Base-by-base conservation (phyloP, 208 protist genomes). In the Acanthamoeba castellanii region DNA sequence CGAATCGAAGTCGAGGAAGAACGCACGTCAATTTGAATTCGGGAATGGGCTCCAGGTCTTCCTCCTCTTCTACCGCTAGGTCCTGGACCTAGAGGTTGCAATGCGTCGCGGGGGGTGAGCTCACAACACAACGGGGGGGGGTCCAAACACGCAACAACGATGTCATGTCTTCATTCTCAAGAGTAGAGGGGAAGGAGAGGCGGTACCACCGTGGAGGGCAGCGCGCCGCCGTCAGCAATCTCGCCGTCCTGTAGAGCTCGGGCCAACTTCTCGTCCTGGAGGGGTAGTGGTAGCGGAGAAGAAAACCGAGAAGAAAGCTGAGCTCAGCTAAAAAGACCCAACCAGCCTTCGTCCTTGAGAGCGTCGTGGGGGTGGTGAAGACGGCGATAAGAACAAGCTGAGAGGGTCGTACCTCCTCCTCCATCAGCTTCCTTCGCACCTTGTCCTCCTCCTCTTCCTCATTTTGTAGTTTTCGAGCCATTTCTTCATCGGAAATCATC, bases 401-500 rank as follows among this genome's bases (percentile, higher is more conserved):
- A 76, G 68, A 18, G 25, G 66, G n/a, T 18, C 68, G 68, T 42
- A 81, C 70, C 70, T 81, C 70, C 13, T 81, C 70, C 37, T 81
- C 70, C 70, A 81, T 81, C 7, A 81, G 5, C 7, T 81, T 81
- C 7, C 70, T 20, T 20, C 25, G 70, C 25, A 42, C 37, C 70
- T 81, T 81, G 70, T 5, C 70, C 18, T 81, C 70, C 70, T 81
- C 70, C 32, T 50, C 34, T 22, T 81, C 70, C 70, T 34, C 32
- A 2, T 50, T n/a, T 42, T 81, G 70, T n/a, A 81, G 37, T 42
- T 81, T 1, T 20, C 70, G 30, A 32, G 70, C 70, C 70, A 81
- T 81, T 47, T 81, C 70, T n/a, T 81, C 70, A 45, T 81, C 70
- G 32, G 70, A 81, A 3, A 81, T 74, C 66, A 74, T 74, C 66